These are phyloP conservation scores for Citrus maxima DNA, from an alignment of 345 rosid genomes.

Conservation along the genomic window DNA sequence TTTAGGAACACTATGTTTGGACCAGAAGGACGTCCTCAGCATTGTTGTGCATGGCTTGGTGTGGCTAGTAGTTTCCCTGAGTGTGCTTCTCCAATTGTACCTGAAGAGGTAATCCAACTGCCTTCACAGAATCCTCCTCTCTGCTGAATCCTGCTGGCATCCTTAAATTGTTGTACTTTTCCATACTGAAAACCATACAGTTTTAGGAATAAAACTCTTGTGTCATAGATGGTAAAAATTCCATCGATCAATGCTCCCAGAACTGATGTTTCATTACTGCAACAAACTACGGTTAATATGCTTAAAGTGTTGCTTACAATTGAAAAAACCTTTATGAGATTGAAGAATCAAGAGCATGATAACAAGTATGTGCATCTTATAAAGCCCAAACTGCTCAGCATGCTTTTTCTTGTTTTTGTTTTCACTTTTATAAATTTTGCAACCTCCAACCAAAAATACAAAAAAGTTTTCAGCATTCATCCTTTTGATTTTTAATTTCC, in stretches of 20 bases:
- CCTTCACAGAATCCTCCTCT: not conserved
- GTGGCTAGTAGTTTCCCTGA: slow-evolving; percentile 98
- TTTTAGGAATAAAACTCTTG: not conserved
- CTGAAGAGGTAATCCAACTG: slow-evolving; percentile 80
- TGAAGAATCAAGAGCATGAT: not conserved
- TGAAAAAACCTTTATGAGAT: not conserved
- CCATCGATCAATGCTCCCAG: not conserved
- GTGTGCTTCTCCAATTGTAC: slow-evolving; percentile 90
- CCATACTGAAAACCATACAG: not conserved
- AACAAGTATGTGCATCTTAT: not conserved
- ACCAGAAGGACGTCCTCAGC: slow-evolving; percentile 99
- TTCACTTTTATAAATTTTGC: no score
- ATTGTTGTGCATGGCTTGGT: slow-evolving; percentile 99
- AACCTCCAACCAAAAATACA: not conserved
- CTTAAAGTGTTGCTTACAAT: not conserved
- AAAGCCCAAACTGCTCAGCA: not conserved
- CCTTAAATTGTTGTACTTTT: slow-evolving; percentile 9
- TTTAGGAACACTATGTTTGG: slow-evolving; percentile 99
- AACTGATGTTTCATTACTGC: not conserved
- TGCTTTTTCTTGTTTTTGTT: not conserved
- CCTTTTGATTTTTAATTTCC: not conserved
- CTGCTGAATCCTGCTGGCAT: not conserved
- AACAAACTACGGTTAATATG: not conserved
- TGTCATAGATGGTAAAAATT: not conserved
- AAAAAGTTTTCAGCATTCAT: not conserved